phyloP scores from a whole-genome alignment of 2,329 filamentous ascomycete genomes.

The Cryphonectria naterciae region DNA sequence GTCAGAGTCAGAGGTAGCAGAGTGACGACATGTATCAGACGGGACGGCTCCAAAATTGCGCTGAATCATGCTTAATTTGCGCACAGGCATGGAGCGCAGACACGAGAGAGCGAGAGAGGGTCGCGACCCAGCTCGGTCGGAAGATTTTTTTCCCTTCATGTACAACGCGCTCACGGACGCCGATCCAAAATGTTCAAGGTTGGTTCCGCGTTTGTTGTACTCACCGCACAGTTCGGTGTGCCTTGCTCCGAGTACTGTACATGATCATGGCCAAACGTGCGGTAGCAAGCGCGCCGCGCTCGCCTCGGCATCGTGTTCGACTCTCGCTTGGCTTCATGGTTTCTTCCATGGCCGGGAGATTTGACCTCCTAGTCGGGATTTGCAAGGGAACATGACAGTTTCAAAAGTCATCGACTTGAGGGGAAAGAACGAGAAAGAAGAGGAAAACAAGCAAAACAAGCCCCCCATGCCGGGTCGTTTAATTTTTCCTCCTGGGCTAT shows the following conservation, averaged over 20 bases:
- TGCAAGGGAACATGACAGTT: background rate
- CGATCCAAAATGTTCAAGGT: background rate
- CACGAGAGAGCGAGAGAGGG: background rate
- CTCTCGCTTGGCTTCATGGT: constrained; percentile 1
- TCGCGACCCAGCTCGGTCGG: background rate
- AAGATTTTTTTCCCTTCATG: background rate
- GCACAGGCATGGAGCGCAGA: background rate
- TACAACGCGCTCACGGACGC: background rate
- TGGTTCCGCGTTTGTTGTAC: background rate
- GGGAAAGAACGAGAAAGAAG: background rate
- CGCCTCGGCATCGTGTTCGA: background rate
- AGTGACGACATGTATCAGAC: background rate
- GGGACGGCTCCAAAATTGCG: constrained; percentile 1
- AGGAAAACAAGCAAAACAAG: background rate
- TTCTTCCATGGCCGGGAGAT: background rate
- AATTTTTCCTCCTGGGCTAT: background rate
- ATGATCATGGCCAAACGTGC: background rate
- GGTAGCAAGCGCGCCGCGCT: constrained; percentile 5
- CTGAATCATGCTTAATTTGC: constrained; percentile 10
- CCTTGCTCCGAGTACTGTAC: background rate
- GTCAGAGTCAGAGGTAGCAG: background rate
- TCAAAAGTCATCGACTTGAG: background rate
- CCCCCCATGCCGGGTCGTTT: background rate
- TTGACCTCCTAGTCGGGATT: background rate
- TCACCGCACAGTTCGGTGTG: background rate